These are phyloP conservation scores for Tylopilus plumbeoviolaceoides DNA, from an alignment of 768 basidiomycete genomes.

Conservation along the genomic window DNA sequence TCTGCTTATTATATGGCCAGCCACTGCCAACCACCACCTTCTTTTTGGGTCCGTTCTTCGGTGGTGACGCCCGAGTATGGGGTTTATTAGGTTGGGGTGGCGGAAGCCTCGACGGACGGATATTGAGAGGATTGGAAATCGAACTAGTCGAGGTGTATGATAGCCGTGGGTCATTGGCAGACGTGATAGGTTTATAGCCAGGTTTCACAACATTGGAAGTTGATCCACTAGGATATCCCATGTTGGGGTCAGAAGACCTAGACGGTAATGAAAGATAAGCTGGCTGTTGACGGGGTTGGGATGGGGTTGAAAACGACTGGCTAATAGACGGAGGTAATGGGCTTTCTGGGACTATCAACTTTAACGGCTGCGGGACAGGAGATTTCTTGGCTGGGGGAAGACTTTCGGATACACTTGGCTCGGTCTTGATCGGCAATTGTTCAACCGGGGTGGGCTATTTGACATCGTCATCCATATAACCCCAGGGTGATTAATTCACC, in stretches of 20 bases:
- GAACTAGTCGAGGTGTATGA: conserved; percentile 41
- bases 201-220: conserved; percentile 17
- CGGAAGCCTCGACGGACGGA: conserved; percentile 42
- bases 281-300: conserved; percentile 12
- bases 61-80: conserved; percentile 9
- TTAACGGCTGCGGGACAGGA: conserved; percentile 8
- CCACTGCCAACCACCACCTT: conserved; percentile 43
- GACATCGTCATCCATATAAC: conserved; percentile 1
- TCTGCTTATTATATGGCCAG: conserved; percentile 39
- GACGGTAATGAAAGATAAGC: conserved; percentile 13
- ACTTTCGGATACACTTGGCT: conserved; percentile 8
- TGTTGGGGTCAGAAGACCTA: conserved; percentile 13
- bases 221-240: conserved; percentile 10
- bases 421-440: conserved; percentile 17
- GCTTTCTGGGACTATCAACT: conserved; percentile 12
- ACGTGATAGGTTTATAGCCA: conserved; percentile 27
- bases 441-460: conserved; percentile 18
- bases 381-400: conserved; percentile 14
- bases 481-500: not conserved
- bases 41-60: conserved; percentile 13
- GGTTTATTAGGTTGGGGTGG: conserved; percentile 11
- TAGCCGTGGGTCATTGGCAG: conserved; percentile 29
- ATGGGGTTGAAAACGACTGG: conserved; percentile 11
- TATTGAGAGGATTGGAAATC: conserved; percentile 50
- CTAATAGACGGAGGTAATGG: conserved; percentile 1